phyloP scores from a whole-genome alignment of 768 basidiomycete genomes.

The Kwoniella mangroviensis region DNA sequence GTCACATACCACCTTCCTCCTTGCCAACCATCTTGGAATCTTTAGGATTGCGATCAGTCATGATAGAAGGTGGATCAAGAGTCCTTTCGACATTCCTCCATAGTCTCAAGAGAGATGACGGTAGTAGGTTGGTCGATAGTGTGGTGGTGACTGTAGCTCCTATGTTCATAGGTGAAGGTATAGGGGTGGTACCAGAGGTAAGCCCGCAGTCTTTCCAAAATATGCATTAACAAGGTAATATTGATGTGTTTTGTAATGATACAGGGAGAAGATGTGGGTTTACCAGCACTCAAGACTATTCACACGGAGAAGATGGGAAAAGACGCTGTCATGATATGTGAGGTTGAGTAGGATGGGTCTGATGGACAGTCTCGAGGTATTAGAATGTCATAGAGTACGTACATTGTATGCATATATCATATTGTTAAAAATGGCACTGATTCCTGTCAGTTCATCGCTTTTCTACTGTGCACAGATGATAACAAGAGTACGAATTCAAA shows the following conservation, averaged over 20 bases:
- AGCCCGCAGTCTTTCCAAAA: slow-evolving; percentile 8
- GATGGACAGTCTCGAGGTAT: too few species aligned
- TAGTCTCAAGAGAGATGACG: slow-evolving; percentile 29
- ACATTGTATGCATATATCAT: too few species aligned
- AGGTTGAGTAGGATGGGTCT: slow-evolving; percentile 9
- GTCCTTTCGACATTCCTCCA: slow-evolving; percentile 76
- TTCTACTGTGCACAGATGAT: too few species aligned
- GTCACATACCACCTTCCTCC: slow-evolving; percentile 43
- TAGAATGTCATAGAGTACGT: too few species aligned
- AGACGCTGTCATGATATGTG: slow-evolving; percentile 54
- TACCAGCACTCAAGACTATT: slow-evolving; percentile 43
- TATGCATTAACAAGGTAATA: neutral
- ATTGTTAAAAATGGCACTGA: too few species aligned
- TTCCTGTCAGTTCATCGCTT: too few species aligned
- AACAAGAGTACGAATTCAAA: too few species aligned
- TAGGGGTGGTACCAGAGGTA: slow-evolving; percentile 45
- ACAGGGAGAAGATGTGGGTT: slow-evolving; percentile 39
- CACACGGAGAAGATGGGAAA: slow-evolving; percentile 50
- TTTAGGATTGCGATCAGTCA: slow-evolving; percentile 72
- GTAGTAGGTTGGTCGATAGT: slow-evolving; percentile 65
- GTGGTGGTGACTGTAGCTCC: slow-evolving; percentile 88
- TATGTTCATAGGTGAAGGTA: slow-evolving; percentile 69
- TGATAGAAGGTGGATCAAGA: slow-evolving; percentile 93
- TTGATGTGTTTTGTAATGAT: neutral
- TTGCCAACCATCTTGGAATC: slow-evolving; percentile 65